Conservation (phyloP, 306 rosid species). For the Alnus rubra region DNA sequence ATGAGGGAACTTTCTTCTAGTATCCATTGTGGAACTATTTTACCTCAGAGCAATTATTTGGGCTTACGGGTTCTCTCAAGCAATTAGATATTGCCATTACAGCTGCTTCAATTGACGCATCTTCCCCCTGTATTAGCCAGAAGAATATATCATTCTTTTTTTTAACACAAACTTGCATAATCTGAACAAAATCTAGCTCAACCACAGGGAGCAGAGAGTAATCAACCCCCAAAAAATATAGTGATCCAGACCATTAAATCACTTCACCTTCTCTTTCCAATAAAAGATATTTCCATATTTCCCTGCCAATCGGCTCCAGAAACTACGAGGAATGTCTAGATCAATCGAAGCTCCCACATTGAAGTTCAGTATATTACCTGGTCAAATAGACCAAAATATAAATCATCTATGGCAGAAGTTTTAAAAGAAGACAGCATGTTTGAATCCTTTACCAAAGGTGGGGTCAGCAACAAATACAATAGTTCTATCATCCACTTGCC, state of each 20-base stretch:
- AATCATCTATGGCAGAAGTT: slow-evolving; percentile 19
- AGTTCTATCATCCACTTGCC: slow-evolving; percentile 98
- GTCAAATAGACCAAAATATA: slow-evolving; percentile 22
- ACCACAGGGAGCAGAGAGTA: too few species aligned
- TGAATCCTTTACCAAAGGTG: slow-evolving; percentile 68
- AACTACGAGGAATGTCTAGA: slow-evolving; percentile 87
- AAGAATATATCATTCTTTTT: not conserved
- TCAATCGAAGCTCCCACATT: slow-evolving; percentile 87
- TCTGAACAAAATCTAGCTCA: slow-evolving; percentile 6
- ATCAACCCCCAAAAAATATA: not conserved
- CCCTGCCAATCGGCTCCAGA: slow-evolving; percentile 97
- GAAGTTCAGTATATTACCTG: slow-evolving; percentile 93
- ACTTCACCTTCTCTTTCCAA: slow-evolving; percentile 88
- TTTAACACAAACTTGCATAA: slow-evolving; percentile 1
- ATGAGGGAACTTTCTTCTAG: not conserved
- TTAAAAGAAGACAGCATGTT: not conserved
- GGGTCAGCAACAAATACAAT: slow-evolving; percentile 98
- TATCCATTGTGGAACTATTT: slow-evolving; percentile 39
- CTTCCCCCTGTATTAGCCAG: slow-evolving; percentile 77
- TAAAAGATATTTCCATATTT: slow-evolving; percentile 92
- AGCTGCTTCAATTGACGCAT: slow-evolving; percentile 89
- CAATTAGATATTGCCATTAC: slow-evolving; percentile 85
- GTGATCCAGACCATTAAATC: not conserved
- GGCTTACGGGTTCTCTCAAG: slow-evolving; percentile 85
- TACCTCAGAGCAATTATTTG: slow-evolving; percentile 84